These are phyloP conservation scores for Neofusicoccum kwambonambiense DNA, from an alignment of 2,329 filamentous ascomycete genomes.

Conservation along the genomic window DNA sequence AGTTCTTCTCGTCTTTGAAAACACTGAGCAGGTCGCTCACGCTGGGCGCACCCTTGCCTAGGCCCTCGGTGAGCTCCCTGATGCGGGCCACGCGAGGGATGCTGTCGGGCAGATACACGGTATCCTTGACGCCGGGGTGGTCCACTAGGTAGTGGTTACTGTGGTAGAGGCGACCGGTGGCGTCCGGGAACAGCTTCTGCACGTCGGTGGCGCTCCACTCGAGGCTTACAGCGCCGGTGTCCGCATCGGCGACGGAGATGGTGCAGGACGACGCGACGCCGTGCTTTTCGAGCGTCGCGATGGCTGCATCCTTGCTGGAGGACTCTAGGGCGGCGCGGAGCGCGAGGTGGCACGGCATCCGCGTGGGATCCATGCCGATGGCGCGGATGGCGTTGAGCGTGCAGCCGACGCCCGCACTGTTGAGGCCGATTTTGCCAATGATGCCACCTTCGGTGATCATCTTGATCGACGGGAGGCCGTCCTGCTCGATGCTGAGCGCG, in stretches of 20 bases:
- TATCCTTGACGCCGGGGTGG: constrained; percentile 42
- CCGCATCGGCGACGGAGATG: constrained; percentile 53
- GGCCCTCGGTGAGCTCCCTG: constrained; percentile 27
- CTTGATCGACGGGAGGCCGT: constrained; percentile 47
- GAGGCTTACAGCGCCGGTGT: constrained; percentile 45
- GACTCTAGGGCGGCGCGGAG: constrained; percentile 58
- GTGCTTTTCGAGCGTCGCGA: constrained; percentile 42
- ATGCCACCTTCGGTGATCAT: constrained; percentile 62
- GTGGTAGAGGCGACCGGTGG: constrained; percentile 31
- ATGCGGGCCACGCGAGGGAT: constrained; percentile 38
- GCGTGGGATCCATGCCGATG: constrained; percentile 51
- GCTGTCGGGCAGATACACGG: constrained; percentile 45
- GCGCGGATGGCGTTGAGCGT: constrained; percentile 63
- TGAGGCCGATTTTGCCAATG: constrained; percentile 66
- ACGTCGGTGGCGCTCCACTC: constrained; percentile 40
- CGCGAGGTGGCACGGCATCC: constrained; percentile 61
- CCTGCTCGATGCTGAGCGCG: constrained; percentile 46
- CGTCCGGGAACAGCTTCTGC: constrained; percentile 29
- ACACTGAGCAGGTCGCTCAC: constrained; percentile 28
- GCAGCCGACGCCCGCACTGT: constrained; percentile 57
- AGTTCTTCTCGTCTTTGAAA: constrained; percentile 15
- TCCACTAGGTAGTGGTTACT: constrained; percentile 44
- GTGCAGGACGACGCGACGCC: constrained; percentile 56
- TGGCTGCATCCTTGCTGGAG: constrained; percentile 46
- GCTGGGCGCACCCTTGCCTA: constrained; percentile 28